Conservation (phyloP, 768 basidiomycete genomes). For the Collybiopsis luxurians region DNA sequence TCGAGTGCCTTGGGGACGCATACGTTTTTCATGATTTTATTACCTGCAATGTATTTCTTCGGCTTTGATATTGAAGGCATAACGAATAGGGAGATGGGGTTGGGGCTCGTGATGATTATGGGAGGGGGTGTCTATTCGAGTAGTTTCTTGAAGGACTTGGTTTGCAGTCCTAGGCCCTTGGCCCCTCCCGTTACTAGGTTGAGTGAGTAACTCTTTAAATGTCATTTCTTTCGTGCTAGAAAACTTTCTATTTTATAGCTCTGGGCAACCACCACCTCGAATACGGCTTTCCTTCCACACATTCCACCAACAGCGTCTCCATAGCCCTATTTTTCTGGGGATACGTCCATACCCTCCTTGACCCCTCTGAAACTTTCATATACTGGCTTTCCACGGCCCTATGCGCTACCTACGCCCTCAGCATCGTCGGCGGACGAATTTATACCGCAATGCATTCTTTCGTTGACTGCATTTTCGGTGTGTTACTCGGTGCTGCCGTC, state of each 20-base stretch:
- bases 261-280: conserved; percentile 82
- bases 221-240: not conserved
- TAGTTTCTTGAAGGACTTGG: conserved; percentile 84
- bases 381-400: conserved; percentile 30
- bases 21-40: conserved; percentile 89
- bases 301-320: conserved; percentile 88
- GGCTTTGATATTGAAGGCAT: conserved; percentile 39
- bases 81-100: conserved; percentile 51
- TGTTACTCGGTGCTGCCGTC: conserved; percentile 60
- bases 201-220: conserved; percentile 46
- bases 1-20: conserved; percentile 80
- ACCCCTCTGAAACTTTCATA: conserved; percentile 15
- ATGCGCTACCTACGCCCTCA: conserved; percentile 58
- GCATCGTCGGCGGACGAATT: conserved; percentile 76
- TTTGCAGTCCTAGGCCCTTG: conserved; percentile 88
- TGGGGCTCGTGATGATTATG: conserved; percentile 71
- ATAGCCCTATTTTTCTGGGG: conserved; percentile 81
- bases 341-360: conserved; percentile 51
- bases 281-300: conserved; percentile 96
- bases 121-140: conserved; percentile 83
- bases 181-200: conserved; percentile 89
- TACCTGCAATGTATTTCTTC: conserved; percentile 89
- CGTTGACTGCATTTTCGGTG: conserved; percentile 66
- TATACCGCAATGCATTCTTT: conserved; percentile 91
- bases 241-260: conserved; percentile 42